Evolutionary conservation across 2,329 filamentous ascomycete species (phyloP).

Genomic region (Scleromitrula shiraiana): DNA sequence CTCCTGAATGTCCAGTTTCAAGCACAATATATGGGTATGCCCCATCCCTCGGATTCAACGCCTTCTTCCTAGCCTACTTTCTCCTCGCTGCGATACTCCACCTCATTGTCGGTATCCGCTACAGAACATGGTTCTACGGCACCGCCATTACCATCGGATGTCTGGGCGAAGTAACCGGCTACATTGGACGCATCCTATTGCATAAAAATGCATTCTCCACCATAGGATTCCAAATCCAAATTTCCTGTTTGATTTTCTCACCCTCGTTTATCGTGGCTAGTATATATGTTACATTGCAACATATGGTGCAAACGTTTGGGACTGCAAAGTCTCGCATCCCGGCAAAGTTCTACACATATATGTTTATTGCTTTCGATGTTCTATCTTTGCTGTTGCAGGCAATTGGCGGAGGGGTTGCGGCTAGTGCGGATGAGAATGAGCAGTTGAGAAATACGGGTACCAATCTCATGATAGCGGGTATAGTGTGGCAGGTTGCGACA

Average conservation of each 20-base stretch:
- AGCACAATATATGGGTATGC: slow-evolving; percentile 39
- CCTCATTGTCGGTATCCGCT: slow-evolving; percentile 37
- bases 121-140: slow-evolving; percentile 46
- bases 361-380: slow-evolving; percentile 53
- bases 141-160: slow-evolving; percentile 37
- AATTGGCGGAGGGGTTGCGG: slow-evolving; percentile 47
- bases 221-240: slow-evolving; percentile 40
- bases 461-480: slow-evolving; percentile 33
- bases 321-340: slow-evolving; percentile 23
- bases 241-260: slow-evolving; percentile 25
- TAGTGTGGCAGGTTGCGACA: slow-evolving; percentile 33
- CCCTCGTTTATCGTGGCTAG: slow-evolving; percentile 48
- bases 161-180: slow-evolving; percentile 47
- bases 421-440: slow-evolving; percentile 11
- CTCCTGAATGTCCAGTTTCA: slow-evolving; percentile 27
- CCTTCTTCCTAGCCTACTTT: slow-evolving; percentile 46
- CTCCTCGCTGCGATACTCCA: slow-evolving; percentile 37
- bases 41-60: slow-evolving; percentile 45
- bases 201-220: slow-evolving; percentile 43
- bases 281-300: slow-evolving; percentile 51
- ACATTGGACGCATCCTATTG: slow-evolving; percentile 45
- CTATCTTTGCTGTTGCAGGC: slow-evolving; percentile 50
- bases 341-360: slow-evolving; percentile 38
- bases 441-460: slow-evolving; percentile 17
- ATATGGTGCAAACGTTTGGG: slow-evolving; percentile 17